Percentiles rank a stretch among this genome's conserved stretches.
Evolutionary conservation across 129 eudicot genomes (phyloP).

Genomic region (Deinandra increscens): DNA sequence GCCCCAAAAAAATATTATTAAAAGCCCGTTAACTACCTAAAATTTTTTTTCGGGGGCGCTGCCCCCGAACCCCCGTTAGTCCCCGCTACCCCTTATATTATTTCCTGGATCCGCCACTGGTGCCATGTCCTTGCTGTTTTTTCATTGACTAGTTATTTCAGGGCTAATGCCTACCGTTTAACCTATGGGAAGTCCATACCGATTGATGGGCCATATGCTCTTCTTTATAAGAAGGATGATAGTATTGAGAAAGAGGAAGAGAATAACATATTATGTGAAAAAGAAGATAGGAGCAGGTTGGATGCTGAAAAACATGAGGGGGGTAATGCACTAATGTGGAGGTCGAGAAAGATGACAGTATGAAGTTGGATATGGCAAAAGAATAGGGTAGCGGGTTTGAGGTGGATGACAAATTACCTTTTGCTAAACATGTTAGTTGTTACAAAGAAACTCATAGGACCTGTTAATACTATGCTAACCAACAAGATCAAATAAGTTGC

Average conservation of each 20-base stretch:
- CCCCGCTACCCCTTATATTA: too few species aligned
- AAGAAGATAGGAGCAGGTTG: too few species aligned
- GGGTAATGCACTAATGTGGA: background rate
- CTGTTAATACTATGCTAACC: too few species aligned
- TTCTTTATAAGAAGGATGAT: constrained; percentile 6
- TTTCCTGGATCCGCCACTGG: too few species aligned
- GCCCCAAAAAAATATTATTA: too few species aligned
- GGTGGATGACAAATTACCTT: constrained; percentile 38
- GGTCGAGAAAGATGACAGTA: constrained; percentile 6
- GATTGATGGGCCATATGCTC: constrained; percentile 27
- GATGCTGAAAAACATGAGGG: background rate
- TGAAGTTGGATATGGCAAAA: constrained; percentile 8
- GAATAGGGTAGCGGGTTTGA: background rate
- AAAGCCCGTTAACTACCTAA: too few species aligned
- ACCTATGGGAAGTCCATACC: constrained; percentile 52
- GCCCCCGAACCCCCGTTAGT: too few species aligned
- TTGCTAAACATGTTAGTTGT: too few species aligned
- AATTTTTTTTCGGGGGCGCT: too few species aligned
- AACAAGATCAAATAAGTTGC: too few species aligned
- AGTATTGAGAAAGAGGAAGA: constrained; percentile 4
- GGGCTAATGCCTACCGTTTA: constrained; percentile 47
- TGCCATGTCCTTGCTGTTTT: too few species aligned
- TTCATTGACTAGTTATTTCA: constrained; percentile 37
- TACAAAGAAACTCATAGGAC: too few species aligned
- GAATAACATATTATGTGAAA: background rate